Base-by-base conservation (phyloP, 2,329 filamentous ascomycete genomes). In the Cladosporium sp. region DNA sequence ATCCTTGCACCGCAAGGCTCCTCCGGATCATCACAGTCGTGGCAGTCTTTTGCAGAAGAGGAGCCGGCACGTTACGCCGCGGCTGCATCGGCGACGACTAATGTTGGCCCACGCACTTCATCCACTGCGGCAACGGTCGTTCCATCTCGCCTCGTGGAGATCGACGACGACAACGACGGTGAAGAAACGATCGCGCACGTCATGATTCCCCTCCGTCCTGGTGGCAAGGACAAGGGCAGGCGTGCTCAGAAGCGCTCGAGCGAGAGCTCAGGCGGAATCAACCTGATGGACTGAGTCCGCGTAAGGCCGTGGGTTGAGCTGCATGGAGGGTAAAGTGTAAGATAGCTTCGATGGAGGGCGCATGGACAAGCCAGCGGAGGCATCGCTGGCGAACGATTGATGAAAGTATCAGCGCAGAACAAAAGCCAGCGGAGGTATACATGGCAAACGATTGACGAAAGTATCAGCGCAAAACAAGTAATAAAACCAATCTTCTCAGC, bases 1-100 rank as follows among this genome's bases (percentile, higher is more conserved):
- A 37, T 17, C 6, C 9, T 8, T 15, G 25, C 51, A 12, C 40
- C 37, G 17, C 49, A 49, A 5, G 39, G 20, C 8, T 42, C 40
- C 36, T 57, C 58, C 38, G 45, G 19, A 51, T 50, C 52, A 19
- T 59, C 60, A 11, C 39, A 59, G 2, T 61, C 63, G 22, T 66
- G 64, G 64, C 42, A 62, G 28, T 60, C 57, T 3, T 67, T 59
- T 42, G 60, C 64, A 17, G 40, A 51, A n/a, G 59, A 62, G 28
- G 64, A 66, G 56, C 40, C 56, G 4, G 47, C 58, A 20, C 60
- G 58, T 15, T 60, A 57, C 28, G 52, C 58, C 28, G 52, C 47
- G 3, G 54, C 54, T 28, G 25, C 14, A 30, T 47, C 14, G 15
- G 8, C 28, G 14, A 2, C 25, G n/a, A 17, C 43, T 30, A 22